These are phyloP conservation scores for Cryphonectria japonica DNA, from an alignment of 2,329 filamentous ascomycete genomes.

Conservation along the genomic window DNA sequence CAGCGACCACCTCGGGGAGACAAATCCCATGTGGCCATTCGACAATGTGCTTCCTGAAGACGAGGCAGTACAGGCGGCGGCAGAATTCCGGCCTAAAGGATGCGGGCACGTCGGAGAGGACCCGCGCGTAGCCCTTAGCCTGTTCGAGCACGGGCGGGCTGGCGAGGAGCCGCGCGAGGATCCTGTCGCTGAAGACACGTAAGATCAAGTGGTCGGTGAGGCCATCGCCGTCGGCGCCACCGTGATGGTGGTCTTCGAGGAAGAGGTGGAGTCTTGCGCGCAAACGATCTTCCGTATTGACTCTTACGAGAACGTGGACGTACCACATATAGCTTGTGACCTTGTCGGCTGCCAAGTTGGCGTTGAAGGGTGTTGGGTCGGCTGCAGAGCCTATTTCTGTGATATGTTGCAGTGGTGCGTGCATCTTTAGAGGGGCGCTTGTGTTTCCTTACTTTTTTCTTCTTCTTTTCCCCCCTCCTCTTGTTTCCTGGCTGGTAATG, in stretches of 20 bases:
- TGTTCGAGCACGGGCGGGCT: conserved; percentile 19
- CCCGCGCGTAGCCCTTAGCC: conserved; percentile 12
- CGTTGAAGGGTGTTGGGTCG: not conserved
- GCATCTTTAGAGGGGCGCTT: not conserved
- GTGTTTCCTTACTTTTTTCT: not conserved
- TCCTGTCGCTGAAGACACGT: not conserved
- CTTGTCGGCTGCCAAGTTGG: conserved; percentile 1
- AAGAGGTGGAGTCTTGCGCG: conserved; percentile 12
- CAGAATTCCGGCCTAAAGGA: conserved; percentile 24
- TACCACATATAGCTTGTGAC: conserved; percentile 27
- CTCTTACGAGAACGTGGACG: conserved; percentile 22
- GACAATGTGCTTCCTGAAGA: conserved; percentile 23
- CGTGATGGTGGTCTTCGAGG: not conserved
- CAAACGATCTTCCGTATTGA: conserved; percentile 24
- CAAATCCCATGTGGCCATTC: conserved; percentile 25
- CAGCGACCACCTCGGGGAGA: conserved; percentile 6
- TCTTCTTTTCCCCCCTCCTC: no score
- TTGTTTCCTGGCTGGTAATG: not conserved
- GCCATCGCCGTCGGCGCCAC: conserved; percentile 17
- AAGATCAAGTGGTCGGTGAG: conserved; percentile 26
- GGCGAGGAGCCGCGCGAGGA: conserved; percentile 18
- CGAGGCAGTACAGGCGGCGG: conserved; percentile 23
- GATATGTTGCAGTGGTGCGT: not conserved
- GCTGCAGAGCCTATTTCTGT: not conserved
- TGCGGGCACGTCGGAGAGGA: conserved; percentile 11